Base-by-base conservation (phyloP, 2,329 filamentous ascomycete genomes). In the Calonectria pauciramosa region DNA sequence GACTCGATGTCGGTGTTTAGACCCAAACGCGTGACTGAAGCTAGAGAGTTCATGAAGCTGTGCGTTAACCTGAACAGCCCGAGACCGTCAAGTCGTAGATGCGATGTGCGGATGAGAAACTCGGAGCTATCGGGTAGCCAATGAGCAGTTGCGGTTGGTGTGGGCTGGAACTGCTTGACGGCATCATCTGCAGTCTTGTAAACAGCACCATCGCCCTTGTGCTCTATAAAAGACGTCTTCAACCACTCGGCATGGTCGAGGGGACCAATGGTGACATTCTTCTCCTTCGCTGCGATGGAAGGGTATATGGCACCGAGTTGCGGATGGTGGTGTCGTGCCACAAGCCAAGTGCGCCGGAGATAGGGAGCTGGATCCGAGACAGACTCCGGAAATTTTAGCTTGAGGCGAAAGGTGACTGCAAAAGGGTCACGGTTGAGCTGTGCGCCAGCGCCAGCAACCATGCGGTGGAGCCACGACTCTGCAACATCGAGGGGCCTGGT, bases 391-490 rank as follows among this genome's bases (percentile, higher is more conserved):
- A 69, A 69, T 26, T 69, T 60, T 6, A 69, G 52, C 36, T 60
- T 59, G 8, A 69, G 67, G 41, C 51, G 36, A 14, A 69, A 36
- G 1, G 67, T 60, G 23, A 69, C 14, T 30, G 52, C 67, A 20
- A 59, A 69, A 20, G 51, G 67, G n/a, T 69, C 67, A 8, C 67
- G 67, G 14, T 69, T 69, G 38, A 69, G 51, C 23, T 36, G 51
- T 59, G 67, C 67, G 32, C 67, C 67, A 13, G 26, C 67, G 30
- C 52, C 67, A 30, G 67, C 67, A 28, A 69, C 66, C 66, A 68
- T 68, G 49, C 66, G 66, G 38, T 68, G 66, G 16, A 68, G 66
- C 66, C 66, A 68, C 5, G 66, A 59, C 23, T 68, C 66, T 34
- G 59, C 66, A 34, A 68, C 66, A 26, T 68, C 66, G 49, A 68